These are phyloP conservation scores for Cystobasidiaceae sp. DNA, from an alignment of 1,284 basidiomycete genomes.

Conservation along the genomic window DNA sequence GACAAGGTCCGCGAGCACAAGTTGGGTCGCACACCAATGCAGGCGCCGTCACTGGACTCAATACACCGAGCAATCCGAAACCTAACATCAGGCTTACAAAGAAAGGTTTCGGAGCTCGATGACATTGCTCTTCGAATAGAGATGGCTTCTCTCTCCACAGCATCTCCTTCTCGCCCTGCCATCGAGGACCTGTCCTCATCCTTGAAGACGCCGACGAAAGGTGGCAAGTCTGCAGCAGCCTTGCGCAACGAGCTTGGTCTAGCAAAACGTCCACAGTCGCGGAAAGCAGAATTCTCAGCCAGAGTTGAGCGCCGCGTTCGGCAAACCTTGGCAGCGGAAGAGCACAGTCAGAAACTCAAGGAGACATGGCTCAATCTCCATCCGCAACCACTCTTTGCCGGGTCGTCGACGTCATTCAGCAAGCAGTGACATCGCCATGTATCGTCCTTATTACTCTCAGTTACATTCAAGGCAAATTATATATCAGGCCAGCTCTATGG, in stretches of 20 bases:
- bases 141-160: constrained; percentile 41
- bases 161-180: neutral
- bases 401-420: too few species aligned
- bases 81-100: constrained; percentile 58
- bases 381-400: constrained; percentile 9
- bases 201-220: neutral
- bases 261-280: too few species aligned
- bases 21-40: constrained; percentile 54
- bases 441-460: too few species aligned
- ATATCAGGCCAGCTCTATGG: neutral
- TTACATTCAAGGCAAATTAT: too few species aligned
- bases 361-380: neutral
- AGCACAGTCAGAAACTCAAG: constrained; percentile 2
- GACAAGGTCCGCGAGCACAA: constrained; percentile 61
- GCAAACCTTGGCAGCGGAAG: constrained; percentile 7
- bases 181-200: too few species aligned
- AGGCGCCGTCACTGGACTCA: constrained; percentile 73
- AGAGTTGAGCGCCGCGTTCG: constrained; percentile 4
- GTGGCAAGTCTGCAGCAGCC: neutral
- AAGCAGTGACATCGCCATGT: too few species aligned
- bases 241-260: too few species aligned
- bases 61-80: constrained; percentile 77
- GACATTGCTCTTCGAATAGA: constrained; percentile 57
- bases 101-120: constrained; percentile 59
- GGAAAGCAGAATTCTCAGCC: too few species aligned